Percentiles rank a stretch among this genome's conserved stretches.
Conservation (phyloP, 2,329 filamentous ascomycete species). For the Diaporthe ilicicola region DNA sequence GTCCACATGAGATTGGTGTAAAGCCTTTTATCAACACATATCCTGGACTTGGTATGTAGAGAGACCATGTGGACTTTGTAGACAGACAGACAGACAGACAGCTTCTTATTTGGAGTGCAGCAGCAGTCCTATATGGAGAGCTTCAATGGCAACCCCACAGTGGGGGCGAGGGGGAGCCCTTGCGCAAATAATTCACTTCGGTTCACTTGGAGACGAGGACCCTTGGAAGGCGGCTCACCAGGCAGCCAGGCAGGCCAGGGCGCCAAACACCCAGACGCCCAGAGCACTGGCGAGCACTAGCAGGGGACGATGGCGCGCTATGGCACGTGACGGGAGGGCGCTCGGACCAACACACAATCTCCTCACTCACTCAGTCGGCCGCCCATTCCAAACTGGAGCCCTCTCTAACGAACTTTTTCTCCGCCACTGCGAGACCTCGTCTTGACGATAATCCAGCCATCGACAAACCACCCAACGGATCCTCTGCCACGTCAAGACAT, state of each 20-base stretch:
- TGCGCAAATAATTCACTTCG: slow-evolving; percentile 19
- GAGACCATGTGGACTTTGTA: neutral
- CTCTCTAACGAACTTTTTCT: slow-evolving; percentile 55
- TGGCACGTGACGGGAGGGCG: slow-evolving; percentile 3
- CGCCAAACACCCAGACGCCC: neutral
- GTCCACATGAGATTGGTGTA: neutral
- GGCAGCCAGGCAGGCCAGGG: neutral
- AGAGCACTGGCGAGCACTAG: neutral
- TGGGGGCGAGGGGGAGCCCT: neutral
- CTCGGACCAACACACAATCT: slow-evolving; percentile 24
- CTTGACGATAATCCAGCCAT: slow-evolving; percentile 30
- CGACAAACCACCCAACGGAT: slow-evolving; percentile 29
- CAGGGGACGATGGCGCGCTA: neutral
- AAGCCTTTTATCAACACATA: neutral
- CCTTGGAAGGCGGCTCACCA: neutral
- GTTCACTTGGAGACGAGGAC: neutral
- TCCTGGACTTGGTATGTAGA: neutral
- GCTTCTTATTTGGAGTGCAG: neutral
- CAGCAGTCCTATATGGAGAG: neutral
- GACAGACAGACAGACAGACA: neutral
- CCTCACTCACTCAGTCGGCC: slow-evolving; percentile 10
- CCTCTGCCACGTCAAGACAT: slow-evolving; percentile 59
- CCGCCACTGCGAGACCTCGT: slow-evolving; percentile 34
- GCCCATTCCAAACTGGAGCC: slow-evolving; percentile 24
- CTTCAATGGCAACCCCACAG: slow-evolving; percentile 21